Conservation (phyloP, 2,329 filamentous ascomycete genomes). For the Davidsoniella neocaledoniae region DNA sequence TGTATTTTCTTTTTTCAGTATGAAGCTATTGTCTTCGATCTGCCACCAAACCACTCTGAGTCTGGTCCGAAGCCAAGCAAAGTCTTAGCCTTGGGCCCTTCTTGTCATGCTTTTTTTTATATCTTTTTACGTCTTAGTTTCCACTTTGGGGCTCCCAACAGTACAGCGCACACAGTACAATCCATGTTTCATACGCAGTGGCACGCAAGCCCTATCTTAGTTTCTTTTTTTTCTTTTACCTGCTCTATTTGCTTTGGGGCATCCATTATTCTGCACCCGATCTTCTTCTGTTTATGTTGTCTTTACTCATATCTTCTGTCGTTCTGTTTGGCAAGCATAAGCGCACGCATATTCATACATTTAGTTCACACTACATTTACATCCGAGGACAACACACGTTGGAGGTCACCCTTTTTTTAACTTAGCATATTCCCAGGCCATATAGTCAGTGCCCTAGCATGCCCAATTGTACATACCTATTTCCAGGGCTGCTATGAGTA, state of each 20-base stretch:
- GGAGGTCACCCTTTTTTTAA: not conserved
- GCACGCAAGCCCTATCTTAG: slow-evolving; percentile 4
- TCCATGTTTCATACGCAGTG: slow-evolving; percentile 1
- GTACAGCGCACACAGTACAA: not conserved
- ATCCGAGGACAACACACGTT: too few relatives aligned
- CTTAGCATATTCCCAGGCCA: too few relatives aligned
- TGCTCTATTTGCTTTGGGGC: not conserved
- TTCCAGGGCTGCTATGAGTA: not conserved
- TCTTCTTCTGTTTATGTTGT: not conserved
- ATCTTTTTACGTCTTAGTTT: slow-evolving; percentile 4
- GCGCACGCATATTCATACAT: not conserved
- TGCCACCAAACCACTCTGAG: too few relatives aligned
- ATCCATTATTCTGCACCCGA: not conserved
- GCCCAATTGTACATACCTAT: too few relatives aligned
- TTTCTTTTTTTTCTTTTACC: not conserved
- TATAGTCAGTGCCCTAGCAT: too few relatives aligned
- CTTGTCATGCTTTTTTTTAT: not conserved
- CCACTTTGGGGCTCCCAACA: not conserved
- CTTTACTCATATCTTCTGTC: slow-evolving; percentile 1
- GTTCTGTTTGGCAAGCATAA: not conserved
- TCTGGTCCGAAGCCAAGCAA: not conserved
- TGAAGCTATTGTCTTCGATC: not conserved
- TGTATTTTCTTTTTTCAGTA: not conserved
- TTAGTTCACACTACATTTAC: not conserved
- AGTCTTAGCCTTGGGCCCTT: too few relatives aligned